Base-by-base conservation (phyloP, 164 flowering plant species). In the Aristolochia contorta region DNA sequence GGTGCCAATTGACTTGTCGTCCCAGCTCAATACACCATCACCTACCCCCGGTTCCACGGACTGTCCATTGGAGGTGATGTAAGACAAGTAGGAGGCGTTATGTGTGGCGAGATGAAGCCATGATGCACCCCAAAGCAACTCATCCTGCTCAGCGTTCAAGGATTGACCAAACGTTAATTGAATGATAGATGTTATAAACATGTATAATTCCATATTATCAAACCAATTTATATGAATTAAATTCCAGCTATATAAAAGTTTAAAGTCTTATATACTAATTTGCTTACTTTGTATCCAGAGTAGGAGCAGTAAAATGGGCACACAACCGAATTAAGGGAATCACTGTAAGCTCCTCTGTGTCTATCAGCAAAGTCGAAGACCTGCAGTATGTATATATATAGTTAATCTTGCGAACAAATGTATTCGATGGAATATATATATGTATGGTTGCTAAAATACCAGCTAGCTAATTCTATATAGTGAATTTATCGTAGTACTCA, bases 111-210 rank as follows among this genome's bases (percentile, higher is more conserved):
- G 71, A 59, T 84, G 81, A 24, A 91, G 63, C 98, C 98, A 91
- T 24, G 98, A 75, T 16, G 98, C 98, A 24, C 91, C 96, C 98
- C 98, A 89, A 16, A 91, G 78, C 50, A 91, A 86, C 69, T 91
- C 96, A 59, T 89, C 98, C 98, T 91, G 48, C 45, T 91, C 96
- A 95, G 96, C 89, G 47, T 95, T 84, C 71, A 91, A 91, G 22
- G 86, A 78, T 75, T 75, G 80, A 64, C 70, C 88, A 66, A 81
- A 89, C 9, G 84, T 86, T 83, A 79, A 96, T 96, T 37, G 84
- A n/a, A 30, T 0, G 75, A 81, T 91, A 23, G 16, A 12, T 13
- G 25, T 24, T 24, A 27, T 20, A 1, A 1, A 25, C 8, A 2
- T 13, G 3, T 1, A 55, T 14, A 13, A 55, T 13, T 0, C 15